phyloP scores from a whole-genome alignment of 2,329 filamentous ascomycete species.

The Botrytis deweyae region DNA sequence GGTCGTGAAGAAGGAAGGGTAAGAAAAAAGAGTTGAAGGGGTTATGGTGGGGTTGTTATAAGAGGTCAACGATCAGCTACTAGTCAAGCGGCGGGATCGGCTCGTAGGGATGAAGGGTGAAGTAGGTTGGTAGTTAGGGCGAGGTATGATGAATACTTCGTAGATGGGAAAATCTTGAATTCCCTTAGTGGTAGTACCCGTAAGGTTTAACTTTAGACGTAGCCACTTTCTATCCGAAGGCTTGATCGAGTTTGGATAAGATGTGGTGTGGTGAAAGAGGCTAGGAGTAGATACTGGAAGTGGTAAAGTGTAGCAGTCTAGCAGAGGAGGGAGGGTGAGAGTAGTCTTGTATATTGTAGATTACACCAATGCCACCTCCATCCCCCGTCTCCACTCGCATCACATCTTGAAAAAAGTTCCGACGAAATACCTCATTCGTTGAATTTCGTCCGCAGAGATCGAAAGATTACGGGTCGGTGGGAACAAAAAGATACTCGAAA shows the following conservation, averaged over 20 bases:
- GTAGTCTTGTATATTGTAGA: neutral
- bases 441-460: conserved; percentile 1
- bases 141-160: neutral
- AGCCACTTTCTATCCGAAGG: conserved; percentile 7
- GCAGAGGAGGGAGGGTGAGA: neutral
- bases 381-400: conserved; percentile 3
- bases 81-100: conserved; percentile 22
- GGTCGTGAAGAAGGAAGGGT: conserved; percentile 28
- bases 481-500: neutral
- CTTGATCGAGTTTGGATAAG: conserved; percentile 3
- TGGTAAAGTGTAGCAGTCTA: conserved; percentile 16
- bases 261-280: neutral
- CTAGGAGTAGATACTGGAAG: conserved; percentile 20
- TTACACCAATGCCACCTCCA: conserved; percentile 16
- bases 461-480: conserved; percentile 13
- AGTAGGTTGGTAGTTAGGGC: neutral
- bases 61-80: conserved; percentile 19
- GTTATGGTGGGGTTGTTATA: conserved; percentile 25
- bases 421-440: conserved; percentile 10
- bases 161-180: conserved; percentile 19
- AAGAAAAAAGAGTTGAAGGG: conserved; percentile 31
- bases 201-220: conserved; percentile 7
- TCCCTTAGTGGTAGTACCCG: conserved; percentile 9
- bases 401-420: neutral
- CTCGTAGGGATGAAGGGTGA: conserved; percentile 19